These are phyloP conservation scores for Vicia sativa DNA, from an alignment of 306 rosid species.

Conservation along the genomic window DNA sequence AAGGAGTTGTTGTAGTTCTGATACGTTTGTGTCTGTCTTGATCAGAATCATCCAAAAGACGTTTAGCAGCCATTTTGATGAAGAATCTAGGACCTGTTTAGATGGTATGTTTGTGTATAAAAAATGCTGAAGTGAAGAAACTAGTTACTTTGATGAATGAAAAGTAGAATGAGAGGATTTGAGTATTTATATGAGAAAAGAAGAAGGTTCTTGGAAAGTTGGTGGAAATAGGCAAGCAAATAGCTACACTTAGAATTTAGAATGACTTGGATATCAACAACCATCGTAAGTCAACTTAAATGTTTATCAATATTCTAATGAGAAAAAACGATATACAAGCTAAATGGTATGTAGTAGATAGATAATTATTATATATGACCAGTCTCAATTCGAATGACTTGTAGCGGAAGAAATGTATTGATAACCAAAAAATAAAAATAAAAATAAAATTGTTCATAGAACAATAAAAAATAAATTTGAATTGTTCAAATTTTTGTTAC, in stretches of 20 bases:
- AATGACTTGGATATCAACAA: constrained; percentile 59
- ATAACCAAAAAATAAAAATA: too few relatives aligned
- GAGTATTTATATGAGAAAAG: neutral
- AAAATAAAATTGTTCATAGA: too few relatives aligned
- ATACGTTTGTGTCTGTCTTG: constrained; percentile 51
- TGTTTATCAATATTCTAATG: neutral
- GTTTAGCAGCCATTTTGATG: constrained; percentile 63
- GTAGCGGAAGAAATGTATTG: too few relatives aligned
- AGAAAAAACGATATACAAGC: neutral
- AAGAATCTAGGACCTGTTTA: neutral
- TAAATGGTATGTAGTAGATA: neutral
- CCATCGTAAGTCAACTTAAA: constrained; percentile 53
- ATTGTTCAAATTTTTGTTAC: too few relatives aligned
- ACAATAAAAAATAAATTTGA: too few relatives aligned
- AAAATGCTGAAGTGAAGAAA: constrained; percentile 11
- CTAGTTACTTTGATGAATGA: neutral
- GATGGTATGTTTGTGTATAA: neutral
- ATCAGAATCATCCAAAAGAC: constrained; percentile 50
- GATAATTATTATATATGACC: too few relatives aligned
- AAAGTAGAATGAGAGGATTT: neutral
- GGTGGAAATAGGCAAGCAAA: constrained; percentile 58
- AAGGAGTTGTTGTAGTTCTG: constrained; percentile 45
- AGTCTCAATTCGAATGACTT: too few relatives aligned
- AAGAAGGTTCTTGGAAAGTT: constrained; percentile 66
- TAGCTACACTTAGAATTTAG: constrained; percentile 19